Conservation (phyloP, 1,284 basidiomycete species). For the Cryptococcus sp. region DNA sequence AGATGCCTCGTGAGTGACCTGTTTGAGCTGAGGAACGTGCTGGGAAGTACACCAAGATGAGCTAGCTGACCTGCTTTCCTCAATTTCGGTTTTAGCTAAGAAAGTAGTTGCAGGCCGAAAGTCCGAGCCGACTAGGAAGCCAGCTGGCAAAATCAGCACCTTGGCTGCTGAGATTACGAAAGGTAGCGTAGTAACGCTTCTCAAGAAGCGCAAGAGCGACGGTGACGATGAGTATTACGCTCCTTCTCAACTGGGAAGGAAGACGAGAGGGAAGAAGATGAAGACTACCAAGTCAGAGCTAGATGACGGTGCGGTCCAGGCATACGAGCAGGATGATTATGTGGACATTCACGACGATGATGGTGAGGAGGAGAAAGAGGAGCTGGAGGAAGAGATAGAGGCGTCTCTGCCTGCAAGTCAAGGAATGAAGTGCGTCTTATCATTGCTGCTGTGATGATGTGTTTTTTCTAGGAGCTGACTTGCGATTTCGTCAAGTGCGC, state of each 20-base stretch:
- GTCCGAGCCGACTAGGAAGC: too few relatives aligned
- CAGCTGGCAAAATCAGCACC: too few relatives aligned
- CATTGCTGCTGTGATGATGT: too few relatives aligned
- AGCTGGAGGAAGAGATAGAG: conserved; percentile 3
- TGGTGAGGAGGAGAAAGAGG: conserved; percentile 4
- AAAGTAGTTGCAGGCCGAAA: too few relatives aligned
- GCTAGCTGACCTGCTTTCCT: too few relatives aligned
- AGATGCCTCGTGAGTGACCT: conserved; percentile 4
- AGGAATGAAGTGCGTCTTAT: too few relatives aligned
- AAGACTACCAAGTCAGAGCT: conserved; percentile 33
- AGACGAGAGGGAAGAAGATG: conserved; percentile 25
- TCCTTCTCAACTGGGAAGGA: conserved; percentile 21
- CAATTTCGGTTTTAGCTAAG: too few relatives aligned
- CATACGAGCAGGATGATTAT: not conserved
- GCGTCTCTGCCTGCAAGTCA: not conserved
- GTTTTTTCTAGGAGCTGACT: too few relatives aligned
- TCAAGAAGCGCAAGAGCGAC: conserved; percentile 19
- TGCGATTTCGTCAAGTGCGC: too few relatives aligned
- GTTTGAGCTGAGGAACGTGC: not conserved
- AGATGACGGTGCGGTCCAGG: conserved; percentile 57
- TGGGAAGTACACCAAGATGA: too few relatives aligned
- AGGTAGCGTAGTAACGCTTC: conserved; percentile 8
- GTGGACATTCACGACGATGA: not conserved
- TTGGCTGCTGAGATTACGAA: too few relatives aligned
- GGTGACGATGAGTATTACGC: conserved; percentile 35